Evolutionary conservation across 257 asterid species (phyloP), one percentile per base, ranked within the genome.

Genomic region (Ocimum tenuiflorum): DNA sequence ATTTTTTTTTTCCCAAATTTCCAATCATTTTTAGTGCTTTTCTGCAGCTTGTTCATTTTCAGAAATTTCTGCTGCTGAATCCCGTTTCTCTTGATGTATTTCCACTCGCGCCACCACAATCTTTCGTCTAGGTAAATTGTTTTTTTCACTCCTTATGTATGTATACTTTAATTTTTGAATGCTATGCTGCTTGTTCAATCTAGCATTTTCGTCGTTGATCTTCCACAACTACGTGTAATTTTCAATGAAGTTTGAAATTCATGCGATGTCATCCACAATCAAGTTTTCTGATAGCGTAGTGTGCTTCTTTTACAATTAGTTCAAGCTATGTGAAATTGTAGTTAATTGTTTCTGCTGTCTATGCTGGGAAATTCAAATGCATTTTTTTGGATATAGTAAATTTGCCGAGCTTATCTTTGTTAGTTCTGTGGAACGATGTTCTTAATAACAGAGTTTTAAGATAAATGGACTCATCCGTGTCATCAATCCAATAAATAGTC

Each of bases 71-170:
- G 55, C 77, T 36, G 72, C 70, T 39, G 10, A 63, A 48, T 39
- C 42, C 38, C 43, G 15, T 27, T 29, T 4, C 27, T 14, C 41
- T 69, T 62, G 29, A 87, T 89, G 96, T 79, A 88, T 73, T 72
- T 89, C 74, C 78, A 79, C 61, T 69, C 81, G 69, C 89, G 73
- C 48, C 85, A 83, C 60, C 86, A 76, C 14, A 75, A 50, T 64
- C 75, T 81, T 52, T 77, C 85, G 7, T 65, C 88, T 67, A 89
- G 96, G 96, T 84, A 20, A 27, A 36, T 50, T 55, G 22, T 23
- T 6, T 4, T 18, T 17, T n/a, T n/a, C n/a, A n/a, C 19, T 55
- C 6, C 10, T 57, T 45, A 43, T 53, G 0, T 27, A 8, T 8
- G n/a, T n/a, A n/a, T n/a, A n/a, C n/a, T 38, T 38, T 8, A 8